Evolutionary conservation across 2,329 filamentous ascomycete genomes (phyloP), one percentile per base, ranked within the genome.

Genomic region (Botrytis fabae): DNA sequence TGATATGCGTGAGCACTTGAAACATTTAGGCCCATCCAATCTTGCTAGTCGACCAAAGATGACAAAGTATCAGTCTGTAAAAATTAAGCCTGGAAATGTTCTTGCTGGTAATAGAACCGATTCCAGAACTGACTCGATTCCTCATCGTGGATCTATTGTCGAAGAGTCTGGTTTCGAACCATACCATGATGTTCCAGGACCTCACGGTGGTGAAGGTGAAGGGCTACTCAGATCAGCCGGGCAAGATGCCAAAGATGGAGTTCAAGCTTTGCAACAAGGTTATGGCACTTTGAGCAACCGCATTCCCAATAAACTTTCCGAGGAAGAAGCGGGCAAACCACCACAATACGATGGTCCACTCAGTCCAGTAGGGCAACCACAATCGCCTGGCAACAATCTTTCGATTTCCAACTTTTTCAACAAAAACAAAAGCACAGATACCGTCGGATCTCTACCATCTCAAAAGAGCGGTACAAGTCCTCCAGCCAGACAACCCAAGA

Each of bases 21-120:
- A 89, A 76, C 86, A 89, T 75, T 86, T 92, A 0, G 90, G 90
- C 0, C 90, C 90, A 0, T 91, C 90, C 1, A 92, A 92, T 78
- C 86, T 87, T 32, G 90, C 90, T 9, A 86, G 87, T 25, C 89
- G 90, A 72, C 90, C 90, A 2, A 89, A 87, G 80, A 86, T 85
- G 73, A 91, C 89, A 1, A 85, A 86, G 28, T 88, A 87, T 28
- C 87, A 88, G 28, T 87, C 90, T 0, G 90, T 92, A 77, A 92
- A 92, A 81, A 90, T 92, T 77, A 92, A 92, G 82, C 83, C 84
- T 42, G 85, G 82, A 10, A 73, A 73, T 38, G 32, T 62, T n/a
- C 35, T 66, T 18, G 57, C 40, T 38, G 46, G 46, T 35, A 66
- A 38, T 38, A 69, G 77, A 54, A 74, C 75, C 40, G 75, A 78